Evolutionary conservation across 345 rosid genomes (phyloP), one percentile per base, ranked within the genome.

Genomic region (Melastoma malabathricum): DNA sequence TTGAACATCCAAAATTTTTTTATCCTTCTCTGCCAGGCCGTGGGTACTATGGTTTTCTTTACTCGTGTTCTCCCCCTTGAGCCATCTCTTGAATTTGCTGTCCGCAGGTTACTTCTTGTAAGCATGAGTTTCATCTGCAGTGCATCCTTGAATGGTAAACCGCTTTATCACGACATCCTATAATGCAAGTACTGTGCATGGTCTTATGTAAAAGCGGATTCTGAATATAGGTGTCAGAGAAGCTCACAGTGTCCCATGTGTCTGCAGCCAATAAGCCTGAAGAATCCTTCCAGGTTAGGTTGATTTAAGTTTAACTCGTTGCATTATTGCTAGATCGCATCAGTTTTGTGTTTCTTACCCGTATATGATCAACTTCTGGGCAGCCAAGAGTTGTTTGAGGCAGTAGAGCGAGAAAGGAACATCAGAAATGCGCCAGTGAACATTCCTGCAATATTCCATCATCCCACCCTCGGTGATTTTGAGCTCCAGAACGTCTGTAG

Each of bases 191-290:
- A 29, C 9, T 6, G 38, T 29, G 38, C 9, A 5, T 29, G 9
- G 5, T 29, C 38, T 29, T 29, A 29, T 1, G 38, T 29, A 29
- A 6, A 29, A 29, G 38, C 9, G 38, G 38, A 29, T 29, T 29
- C 18, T 50, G 43, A 72, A 63, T 64, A 72, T 81, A 78, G 89
- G 84, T 79, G 85, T 62, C 85, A 83, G 59, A 75, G 92, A 68
- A 83, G 84, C 68, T 75, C 92, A 9, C 87, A 80, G 34, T 83
- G 92, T 59, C 92, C 92, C 17, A 83, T 83, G 87, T 83, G 92
- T 44, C 75, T 80, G 92, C 92, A 77, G 66, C 53, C 69, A 48
- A 68, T 83, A 62, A 59, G 75, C 61, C 63, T 83, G 68, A 77
- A 77, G 77, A 83, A 79, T 55, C 68, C 83, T 16, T 38, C 72